Conservation (phyloP, 371 early-diverging fungal species). For the Actinomortierella wolfii region DNA sequence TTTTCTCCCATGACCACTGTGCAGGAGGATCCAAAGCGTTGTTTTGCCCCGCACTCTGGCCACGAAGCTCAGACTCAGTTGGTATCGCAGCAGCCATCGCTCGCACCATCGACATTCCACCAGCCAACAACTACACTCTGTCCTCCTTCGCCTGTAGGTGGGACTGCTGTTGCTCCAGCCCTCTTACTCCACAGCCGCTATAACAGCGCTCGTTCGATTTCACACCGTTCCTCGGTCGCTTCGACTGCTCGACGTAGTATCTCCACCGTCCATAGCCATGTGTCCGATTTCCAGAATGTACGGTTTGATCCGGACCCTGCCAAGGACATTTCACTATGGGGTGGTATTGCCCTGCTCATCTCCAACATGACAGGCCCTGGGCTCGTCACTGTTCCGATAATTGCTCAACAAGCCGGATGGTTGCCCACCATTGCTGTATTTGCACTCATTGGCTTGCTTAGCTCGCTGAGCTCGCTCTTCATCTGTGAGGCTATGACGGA, state of each 20-base stretch:
- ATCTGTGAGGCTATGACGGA: slow-evolving; percentile 80
- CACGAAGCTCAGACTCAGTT: no score
- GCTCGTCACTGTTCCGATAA: slow-evolving; percentile 42
- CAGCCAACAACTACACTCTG: no score
- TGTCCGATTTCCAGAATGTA: slow-evolving; percentile 39
- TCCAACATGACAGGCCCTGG: slow-evolving; percentile 51
- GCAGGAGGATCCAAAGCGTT: no score
- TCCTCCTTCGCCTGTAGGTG: no score
- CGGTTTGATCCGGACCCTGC: slow-evolving; percentile 40
- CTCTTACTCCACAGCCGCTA: no score
- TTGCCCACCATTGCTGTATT: slow-evolving; percentile 53
- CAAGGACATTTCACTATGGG: slow-evolving; percentile 46
- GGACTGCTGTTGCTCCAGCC: no score
- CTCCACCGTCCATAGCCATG: slow-evolving; percentile 23
- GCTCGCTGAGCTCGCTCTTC: slow-evolving; percentile 64
- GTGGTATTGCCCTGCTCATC: slow-evolving; percentile 45
- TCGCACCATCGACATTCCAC: no score
- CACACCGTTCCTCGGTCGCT: slow-evolving; percentile 18
- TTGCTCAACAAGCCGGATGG: slow-evolving; percentile 45
- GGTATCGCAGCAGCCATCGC: no score
- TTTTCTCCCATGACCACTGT: no score
- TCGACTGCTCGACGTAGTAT: slow-evolving; percentile 23
- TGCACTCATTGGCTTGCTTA: slow-evolving; percentile 50
- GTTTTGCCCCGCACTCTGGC: no score
- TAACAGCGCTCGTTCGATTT: background rate